A percentile compares a stretch with the other conserved stretches of the same genome.
phyloP scores from a whole-genome alignment of 768 basidiomycete species.

The Lyophyllum shimeji region DNA sequence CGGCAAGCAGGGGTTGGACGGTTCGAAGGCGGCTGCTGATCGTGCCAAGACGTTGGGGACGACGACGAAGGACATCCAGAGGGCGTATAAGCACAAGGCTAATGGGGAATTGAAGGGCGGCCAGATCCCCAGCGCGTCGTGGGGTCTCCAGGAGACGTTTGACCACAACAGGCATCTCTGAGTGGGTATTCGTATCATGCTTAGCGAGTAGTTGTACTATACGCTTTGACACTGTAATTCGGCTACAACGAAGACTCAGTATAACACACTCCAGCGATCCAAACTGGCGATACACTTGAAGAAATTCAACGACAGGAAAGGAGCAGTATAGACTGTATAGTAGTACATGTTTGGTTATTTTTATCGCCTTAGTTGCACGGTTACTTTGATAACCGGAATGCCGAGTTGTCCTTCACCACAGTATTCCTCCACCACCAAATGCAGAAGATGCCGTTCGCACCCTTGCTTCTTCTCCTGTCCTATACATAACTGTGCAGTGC shows the following conservation, averaged over 20 bases:
- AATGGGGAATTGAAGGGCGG: background rate
- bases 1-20: constrained; percentile 3
- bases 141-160: background rate
- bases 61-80: background rate
- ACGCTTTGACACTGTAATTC: background rate
- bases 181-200: background rate
- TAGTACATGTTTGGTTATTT: no score
- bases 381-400: background rate
- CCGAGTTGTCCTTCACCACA: no score
- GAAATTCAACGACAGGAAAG: no score
- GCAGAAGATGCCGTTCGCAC: no score
- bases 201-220: background rate
- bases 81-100: background rate
- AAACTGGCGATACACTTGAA: no score
- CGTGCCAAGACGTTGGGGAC: background rate
- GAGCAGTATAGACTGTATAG: no score
- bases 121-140: background rate
- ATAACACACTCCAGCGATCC: no score
- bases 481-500: no score
- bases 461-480: no score
- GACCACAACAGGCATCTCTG: background rate
- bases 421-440: no score
- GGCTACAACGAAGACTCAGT: no score
- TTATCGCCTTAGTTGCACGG: background rate
- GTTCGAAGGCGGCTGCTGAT: background rate